phyloP scores from a whole-genome alignment of 495 filamentous ascomycete species.

The Pyrenula massariospora region DNA sequence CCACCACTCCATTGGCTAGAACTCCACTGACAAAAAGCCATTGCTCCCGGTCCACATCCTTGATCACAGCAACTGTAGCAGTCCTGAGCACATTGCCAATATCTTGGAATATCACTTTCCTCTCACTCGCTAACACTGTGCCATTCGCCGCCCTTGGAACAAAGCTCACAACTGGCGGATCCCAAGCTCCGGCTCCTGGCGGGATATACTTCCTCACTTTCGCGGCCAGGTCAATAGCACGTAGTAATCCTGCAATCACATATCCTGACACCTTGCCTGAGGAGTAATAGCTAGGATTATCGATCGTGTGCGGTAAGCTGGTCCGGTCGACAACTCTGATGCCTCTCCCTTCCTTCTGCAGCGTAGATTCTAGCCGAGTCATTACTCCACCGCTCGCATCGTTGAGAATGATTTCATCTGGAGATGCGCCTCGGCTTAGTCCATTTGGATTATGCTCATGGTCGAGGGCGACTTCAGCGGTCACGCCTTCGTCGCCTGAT shows the following conservation, averaged over 20 bases:
- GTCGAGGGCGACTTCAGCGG: constrained; percentile 28
- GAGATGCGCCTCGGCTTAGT: constrained; percentile 35
- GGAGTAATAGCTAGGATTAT: constrained; percentile 45
- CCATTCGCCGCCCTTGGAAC: constrained; percentile 10
- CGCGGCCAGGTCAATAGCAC: constrained; percentile 20
- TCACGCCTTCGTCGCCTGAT: constrained; percentile 20
- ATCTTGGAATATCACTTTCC: constrained; percentile 43
- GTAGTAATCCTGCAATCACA: constrained; percentile 35
- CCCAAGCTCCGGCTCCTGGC: constrained; percentile 26
- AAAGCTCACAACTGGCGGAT: constrained; percentile 27
- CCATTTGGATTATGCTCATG: constrained; percentile 44
- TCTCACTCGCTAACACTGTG: constrained; percentile 20
- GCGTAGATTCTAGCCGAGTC: constrained; percentile 13
- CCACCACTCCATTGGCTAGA: constrained; percentile 36
- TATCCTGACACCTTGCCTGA: constrained; percentile 41
- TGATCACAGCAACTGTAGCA: constrained; percentile 39
- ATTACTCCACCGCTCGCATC: constrained; percentile 25
- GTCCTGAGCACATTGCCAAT: constrained; percentile 39
- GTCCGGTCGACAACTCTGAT: constrained; percentile 30
- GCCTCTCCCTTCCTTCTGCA: constrained; percentile 11
- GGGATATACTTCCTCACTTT: constrained; percentile 22
- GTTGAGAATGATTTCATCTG: constrained; percentile 35
- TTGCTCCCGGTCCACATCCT: constrained; percentile 28
- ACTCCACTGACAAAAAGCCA: constrained; percentile 51
- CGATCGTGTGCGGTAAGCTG: constrained; percentile 29